Evolutionary conservation across 2,329 filamentous ascomycete genomes (phyloP).

Genomic region (Xylariaceae sp.): DNA sequence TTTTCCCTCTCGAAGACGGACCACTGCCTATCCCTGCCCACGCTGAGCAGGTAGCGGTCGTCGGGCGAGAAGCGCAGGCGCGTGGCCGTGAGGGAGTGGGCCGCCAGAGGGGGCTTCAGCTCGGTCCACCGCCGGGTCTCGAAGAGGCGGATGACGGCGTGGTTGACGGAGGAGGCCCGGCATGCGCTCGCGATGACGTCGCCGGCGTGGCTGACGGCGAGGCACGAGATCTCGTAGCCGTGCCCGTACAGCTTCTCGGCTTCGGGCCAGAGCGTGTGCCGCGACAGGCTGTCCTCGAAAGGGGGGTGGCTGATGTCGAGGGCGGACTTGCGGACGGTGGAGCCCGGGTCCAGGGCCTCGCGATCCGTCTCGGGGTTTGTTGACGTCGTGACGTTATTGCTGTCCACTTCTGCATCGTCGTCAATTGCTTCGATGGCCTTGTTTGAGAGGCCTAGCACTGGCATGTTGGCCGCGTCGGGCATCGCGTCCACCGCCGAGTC

Average conservation of each 20-base stretch:
- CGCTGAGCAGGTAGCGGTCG: constrained; percentile 72
- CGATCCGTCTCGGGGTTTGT: constrained; percentile 43
- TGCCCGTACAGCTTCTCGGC: constrained; percentile 96
- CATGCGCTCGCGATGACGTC: constrained; percentile 82
- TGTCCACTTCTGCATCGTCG: constrained; percentile 30
- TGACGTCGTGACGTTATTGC: constrained; percentile 15
- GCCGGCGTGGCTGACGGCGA: constrained; percentile 72
- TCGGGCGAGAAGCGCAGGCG: constrained; percentile 73
- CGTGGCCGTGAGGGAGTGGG: constrained; percentile 82
- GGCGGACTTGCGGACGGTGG: constrained; percentile 52
- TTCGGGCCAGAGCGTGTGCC: constrained; percentile 93
- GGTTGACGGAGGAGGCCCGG: constrained; percentile 85
- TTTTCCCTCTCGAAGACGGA: constrained; percentile 62
- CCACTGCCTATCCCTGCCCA: constrained; percentile 90
- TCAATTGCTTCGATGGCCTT: constrained; percentile 69
- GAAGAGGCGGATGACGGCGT: constrained; percentile 89
- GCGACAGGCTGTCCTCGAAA: constrained; percentile 80
- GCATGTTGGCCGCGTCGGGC: constrained; percentile 89
- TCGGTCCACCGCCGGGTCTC: constrained; percentile 86
- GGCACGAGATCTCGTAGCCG: constrained; percentile 90
- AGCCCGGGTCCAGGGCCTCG: constrained; percentile 50
- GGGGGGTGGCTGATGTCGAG: constrained; percentile 69
- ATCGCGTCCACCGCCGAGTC: constrained; percentile 44
- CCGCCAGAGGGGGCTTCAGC: constrained; percentile 72
- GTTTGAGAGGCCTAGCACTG: constrained; percentile 90